Percentiles rank a stretch among this genome's conserved stretches.
Conservation (phyloP, 331 rosid species). For the Saraca asoca region DNA sequence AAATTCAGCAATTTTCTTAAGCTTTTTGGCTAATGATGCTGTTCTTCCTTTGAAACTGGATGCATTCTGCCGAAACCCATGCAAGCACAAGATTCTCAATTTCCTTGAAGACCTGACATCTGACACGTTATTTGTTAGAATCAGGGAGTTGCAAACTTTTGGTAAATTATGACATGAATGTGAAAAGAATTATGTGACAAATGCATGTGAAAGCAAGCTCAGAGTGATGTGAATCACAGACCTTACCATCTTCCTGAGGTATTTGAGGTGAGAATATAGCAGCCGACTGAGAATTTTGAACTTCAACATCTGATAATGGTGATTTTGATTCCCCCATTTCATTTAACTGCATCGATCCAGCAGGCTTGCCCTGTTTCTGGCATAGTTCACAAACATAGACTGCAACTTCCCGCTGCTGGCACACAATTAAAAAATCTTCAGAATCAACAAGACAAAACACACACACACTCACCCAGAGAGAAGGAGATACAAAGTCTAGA, state of each 20-base stretch:
- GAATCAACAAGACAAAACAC: constrained; percentile 13
- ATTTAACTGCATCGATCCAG: constrained; percentile 33
- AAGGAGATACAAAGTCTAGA: neutral
- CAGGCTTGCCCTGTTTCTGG: constrained; percentile 68
- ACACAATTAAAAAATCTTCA: constrained; percentile 35
- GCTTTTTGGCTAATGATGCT: constrained; percentile 83
- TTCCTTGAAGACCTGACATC: constrained; percentile 56
- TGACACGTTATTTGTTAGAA: constrained; percentile 41
- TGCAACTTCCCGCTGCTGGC: constrained; percentile 52
- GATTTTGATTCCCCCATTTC: constrained; percentile 44
- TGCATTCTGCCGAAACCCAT: constrained; percentile 93
- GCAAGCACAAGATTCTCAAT: constrained; percentile 82
- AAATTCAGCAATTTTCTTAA: constrained; percentile 68
- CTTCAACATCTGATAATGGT: constrained; percentile 37
- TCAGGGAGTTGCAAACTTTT: constrained; percentile 20
- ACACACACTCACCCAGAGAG: constrained; percentile 1
- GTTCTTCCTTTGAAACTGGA: constrained; percentile 89
- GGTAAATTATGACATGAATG: constrained; percentile 7
- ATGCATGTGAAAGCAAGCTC: constrained; percentile 4
- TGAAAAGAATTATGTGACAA: constrained; percentile 10
- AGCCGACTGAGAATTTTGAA: constrained; percentile 39
- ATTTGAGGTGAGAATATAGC: constrained; percentile 40
- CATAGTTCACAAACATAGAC: constrained; percentile 77
- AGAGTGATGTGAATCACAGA: constrained; percentile 48
- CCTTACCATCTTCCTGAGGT: constrained; percentile 72